phyloP scores from a whole-genome alignment of 495 filamentous ascomycete genomes.

The Niebla homalea region DNA sequence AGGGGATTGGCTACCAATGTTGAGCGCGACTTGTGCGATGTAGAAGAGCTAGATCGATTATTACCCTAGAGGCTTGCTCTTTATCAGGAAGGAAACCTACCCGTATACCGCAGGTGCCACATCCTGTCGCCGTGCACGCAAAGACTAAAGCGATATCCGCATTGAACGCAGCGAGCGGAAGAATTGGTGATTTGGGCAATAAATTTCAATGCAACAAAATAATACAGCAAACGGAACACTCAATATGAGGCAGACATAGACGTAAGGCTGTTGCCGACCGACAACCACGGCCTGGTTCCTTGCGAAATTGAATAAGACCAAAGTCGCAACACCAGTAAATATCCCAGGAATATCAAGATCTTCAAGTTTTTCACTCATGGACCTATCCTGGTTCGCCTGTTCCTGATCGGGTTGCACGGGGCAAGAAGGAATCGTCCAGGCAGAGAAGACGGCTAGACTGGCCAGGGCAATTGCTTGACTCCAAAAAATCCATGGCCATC shows the following conservation, averaged over 20 bases:
- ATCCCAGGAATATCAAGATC: slow-evolving; percentile 15
- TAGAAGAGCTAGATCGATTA: slow-evolving; percentile 22
- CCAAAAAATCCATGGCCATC: slow-evolving; percentile 59
- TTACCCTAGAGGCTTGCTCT: no score
- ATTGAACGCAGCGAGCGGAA: slow-evolving; percentile 28
- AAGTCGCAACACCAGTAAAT: slow-evolving; percentile 12
- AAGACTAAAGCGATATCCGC: slow-evolving; percentile 27
- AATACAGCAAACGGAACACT: slow-evolving; percentile 24
- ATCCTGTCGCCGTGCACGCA: slow-evolving; percentile 30
- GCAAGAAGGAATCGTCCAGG: slow-evolving; percentile 13
- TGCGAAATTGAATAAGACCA: slow-evolving; percentile 32
- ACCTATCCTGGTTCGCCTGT: no score
- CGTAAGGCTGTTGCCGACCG: slow-evolving; percentile 30
- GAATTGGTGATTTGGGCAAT: slow-evolving; percentile 24
- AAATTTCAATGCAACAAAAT: slow-evolving; percentile 30
- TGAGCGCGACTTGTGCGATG: slow-evolving; percentile 26
- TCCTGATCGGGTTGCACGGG: no score
- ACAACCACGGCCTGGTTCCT: slow-evolving; percentile 35
- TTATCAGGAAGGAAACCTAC: slow-evolving; percentile 1
- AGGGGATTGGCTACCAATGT: slow-evolving; percentile 21
- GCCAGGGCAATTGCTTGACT: slow-evolving; percentile 32
- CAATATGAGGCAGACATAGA: slow-evolving; percentile 31
- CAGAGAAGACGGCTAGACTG: slow-evolving; percentile 23
- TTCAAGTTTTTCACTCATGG: neutral
- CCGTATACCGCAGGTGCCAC: slow-evolving; percentile 34